Evolutionary conservation across 2,329 filamentous ascomycete genomes (phyloP), one percentile per base, ranked within the genome.

Genomic region (Corniculantispora saksenae): DNA sequence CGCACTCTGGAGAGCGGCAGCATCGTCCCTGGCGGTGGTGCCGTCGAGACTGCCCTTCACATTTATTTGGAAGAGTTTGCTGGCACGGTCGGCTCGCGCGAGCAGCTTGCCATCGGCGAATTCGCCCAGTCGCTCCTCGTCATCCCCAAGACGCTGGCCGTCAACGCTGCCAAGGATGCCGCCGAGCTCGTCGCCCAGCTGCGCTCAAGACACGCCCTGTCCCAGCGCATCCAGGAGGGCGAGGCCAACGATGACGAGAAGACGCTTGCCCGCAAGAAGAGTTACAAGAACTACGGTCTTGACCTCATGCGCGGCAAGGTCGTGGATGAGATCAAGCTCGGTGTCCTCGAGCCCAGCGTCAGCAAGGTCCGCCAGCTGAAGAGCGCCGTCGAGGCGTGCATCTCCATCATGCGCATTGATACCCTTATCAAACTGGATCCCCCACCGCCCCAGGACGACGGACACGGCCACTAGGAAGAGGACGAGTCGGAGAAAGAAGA

Each of bases 11-110:
- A 99, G 82, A 97, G 93, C 75, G 95, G 95, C 73, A 94, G 92
- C 80, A 96, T 99, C 70, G 95, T 99, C 47, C 95, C 95, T 19
- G 95, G 95, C 70, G 95, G 95, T 70, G 95, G 94, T 75, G 95
- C 95, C 51, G 94, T 97, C 25, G 95, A 99, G 84, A 98, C 95
- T n/a, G 95, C 95, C 57, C 87, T 99, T 70, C 95, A 98, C 83
- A 99, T 99, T 77, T 99, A 98, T 82, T 87, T 99, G 40, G 95
- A 99, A 82, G 95, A 99, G 80, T 99, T 97, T 79, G 95, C 95
- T 61, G 94, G 95, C 72, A 98, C 95, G 45, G 94, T 99, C 68
- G 93, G 94, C 70, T 98, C 94, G 63, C 90, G 95, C 72, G 95
- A 99, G 81, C 95, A 99, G 83, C 89, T 99, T 61, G 95, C 95